phyloP scores from a whole-genome alignment of 768 basidiomycete genomes.

The Multifurca ochricompacta region DNA sequence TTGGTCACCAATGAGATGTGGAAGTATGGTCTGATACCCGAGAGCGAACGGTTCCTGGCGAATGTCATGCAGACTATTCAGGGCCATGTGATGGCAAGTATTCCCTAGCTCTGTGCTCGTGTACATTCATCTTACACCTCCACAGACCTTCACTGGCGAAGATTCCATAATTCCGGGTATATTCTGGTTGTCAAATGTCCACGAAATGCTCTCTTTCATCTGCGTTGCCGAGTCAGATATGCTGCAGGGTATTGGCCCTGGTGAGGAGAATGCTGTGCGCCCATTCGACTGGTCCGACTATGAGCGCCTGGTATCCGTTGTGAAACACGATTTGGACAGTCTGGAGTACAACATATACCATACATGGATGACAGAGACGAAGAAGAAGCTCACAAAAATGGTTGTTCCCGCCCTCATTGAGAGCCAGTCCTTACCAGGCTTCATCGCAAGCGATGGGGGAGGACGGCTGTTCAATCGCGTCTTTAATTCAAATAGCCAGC shows the following conservation, averaged over 20 bases:
- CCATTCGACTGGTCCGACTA: slow-evolving; percentile 97
- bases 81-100: slow-evolving; percentile 90
- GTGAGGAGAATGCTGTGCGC: slow-evolving; percentile 85
- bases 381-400: slow-evolving; percentile 95
- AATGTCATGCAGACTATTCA: slow-evolving; percentile 99
- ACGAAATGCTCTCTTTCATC: slow-evolving; percentile 98
- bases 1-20: slow-evolving; percentile 99
- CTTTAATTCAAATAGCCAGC: slow-evolving; percentile 74
- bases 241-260: slow-evolving; percentile 95
- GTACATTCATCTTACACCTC: slow-evolving; percentile 17
- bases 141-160: slow-evolving; percentile 82
- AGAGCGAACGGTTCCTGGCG: slow-evolving; percentile 96
- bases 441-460: slow-evolving; percentile 91
- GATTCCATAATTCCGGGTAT: slow-evolving; percentile 95
- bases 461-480: slow-evolving; percentile 92
- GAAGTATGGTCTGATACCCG: slow-evolving; percentile 95
- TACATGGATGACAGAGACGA: slow-evolving; percentile 98
- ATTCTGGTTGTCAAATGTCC: slow-evolving; percentile 99
- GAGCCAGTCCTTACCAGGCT: slow-evolving; percentile 94
- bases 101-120: neutral
- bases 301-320: slow-evolving; percentile 92
- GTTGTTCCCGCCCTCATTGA: slow-evolving; percentile 98
- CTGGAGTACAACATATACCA: slow-evolving; percentile 99
- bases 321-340: slow-evolving; percentile 97
- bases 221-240: slow-evolving; percentile 99